Evolutionary conservation across 768 basidiomycete genomes (phyloP), one percentile per base, ranked within the genome.

Genomic region (Collybia nuda): DNA sequence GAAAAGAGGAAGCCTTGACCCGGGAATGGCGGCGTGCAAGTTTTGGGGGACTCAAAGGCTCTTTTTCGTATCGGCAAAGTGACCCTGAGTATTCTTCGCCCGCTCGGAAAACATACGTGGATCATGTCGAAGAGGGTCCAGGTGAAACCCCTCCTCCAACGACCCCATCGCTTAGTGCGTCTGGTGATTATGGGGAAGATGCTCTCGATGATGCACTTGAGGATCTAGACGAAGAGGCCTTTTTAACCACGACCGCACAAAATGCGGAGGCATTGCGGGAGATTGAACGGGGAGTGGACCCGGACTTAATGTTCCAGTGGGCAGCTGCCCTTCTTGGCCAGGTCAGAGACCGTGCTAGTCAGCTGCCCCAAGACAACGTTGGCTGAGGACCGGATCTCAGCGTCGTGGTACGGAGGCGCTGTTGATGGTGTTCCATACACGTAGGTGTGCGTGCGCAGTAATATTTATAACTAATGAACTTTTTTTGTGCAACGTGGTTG

Each of bases 1-100:
- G 72, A 42, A 43, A 50, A 44, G 59, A 66, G 14, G 73, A 75
- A 53, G 72, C 72, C 2, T 32, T 69, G 15, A 56, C 60, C 39
- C 63, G 71, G 26, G 72, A 72, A 54, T 51, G 61, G 48, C 55
- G 60, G 35, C 68, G 71, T 14, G 69, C 66, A 3, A 71, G 69
- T 48, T 56, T 57, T 22, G 56, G 54, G 17, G 47, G 56, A n/a
- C n/a, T n/a, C n/a, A n/a, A n/a, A 11, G 32, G 48, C 5, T 44
- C 47, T 7, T 61, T 56, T 29, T 54, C 56, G 11, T 39, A 46
- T 35, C 37, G 43, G 40, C 42, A 22, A 35, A 1, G 37, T 45
- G 11, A 19, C 15, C 26, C 23, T 38, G 40, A 22, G 26, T 19
- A 23, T 18, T 50, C 42, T 35, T 50, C 44, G 6, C 51, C 32